Percentiles rank a stretch among this genome's conserved stretches.
phyloP scores from a whole-genome alignment of 225 moss, liverwort and hornwort species.

The Polytrichum formosum region DNA sequence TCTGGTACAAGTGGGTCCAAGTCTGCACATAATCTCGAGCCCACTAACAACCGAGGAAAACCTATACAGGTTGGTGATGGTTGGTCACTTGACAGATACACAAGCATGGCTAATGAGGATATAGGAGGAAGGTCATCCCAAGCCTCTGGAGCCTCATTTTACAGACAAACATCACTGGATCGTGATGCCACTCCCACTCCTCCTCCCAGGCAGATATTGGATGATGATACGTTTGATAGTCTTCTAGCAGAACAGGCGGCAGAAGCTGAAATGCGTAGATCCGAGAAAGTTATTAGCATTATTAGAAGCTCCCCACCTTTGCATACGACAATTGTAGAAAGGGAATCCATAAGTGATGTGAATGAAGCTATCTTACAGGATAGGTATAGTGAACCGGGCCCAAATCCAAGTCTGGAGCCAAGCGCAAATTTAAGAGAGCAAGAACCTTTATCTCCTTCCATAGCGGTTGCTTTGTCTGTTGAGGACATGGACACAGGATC shows the following conservation, averaged over 20 bases:
- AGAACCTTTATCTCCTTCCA: conserved; percentile 41
- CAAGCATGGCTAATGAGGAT: conserved; percentile 23
- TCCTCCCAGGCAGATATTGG: conserved; percentile 33
- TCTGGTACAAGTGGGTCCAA: conserved; percentile 36
- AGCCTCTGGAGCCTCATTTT: conserved; percentile 19
- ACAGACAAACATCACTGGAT: conserved; percentile 24
- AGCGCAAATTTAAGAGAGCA: conserved; percentile 11
- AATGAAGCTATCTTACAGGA: conserved; percentile 9
- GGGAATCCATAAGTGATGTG: conserved; percentile 19
- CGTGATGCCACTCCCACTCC: conserved; percentile 8
- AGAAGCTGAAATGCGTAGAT: conserved; percentile 20
- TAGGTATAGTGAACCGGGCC: conserved; percentile 7
- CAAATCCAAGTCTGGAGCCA: conserved; percentile 7
- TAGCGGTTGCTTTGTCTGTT: conserved; percentile 29
- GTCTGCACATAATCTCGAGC: conserved; percentile 28
- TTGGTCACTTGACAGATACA: conserved; percentile 62
- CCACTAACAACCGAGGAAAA: conserved; percentile 39
- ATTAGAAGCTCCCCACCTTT: conserved; percentile 5
- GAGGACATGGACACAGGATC: conserved; percentile 8
- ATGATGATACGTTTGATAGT: conserved; percentile 45
- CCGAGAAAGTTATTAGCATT: conserved; percentile 16
- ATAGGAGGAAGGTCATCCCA: conserved; percentile 35
- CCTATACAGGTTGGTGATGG: conserved; percentile 60
- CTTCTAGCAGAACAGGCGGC: conserved; percentile 37
- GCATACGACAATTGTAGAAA: conserved; percentile 11